Percentiles rank a stretch among this genome's conserved stretches.
Evolutionary conservation across 169 alveolate species (phyloP).

Genomic region (Babesia divergens): DNA sequence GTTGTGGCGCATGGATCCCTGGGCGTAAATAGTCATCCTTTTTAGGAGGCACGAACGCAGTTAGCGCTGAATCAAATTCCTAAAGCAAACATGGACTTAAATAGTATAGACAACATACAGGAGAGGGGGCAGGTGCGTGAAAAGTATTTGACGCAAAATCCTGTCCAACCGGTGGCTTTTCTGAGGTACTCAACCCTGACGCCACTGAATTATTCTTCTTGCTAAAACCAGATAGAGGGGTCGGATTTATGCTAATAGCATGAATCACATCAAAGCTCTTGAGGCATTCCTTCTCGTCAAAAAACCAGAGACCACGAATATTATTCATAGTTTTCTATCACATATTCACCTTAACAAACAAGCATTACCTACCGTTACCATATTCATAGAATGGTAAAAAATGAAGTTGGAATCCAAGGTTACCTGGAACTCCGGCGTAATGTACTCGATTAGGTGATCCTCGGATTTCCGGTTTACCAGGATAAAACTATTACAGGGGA

Average conservation of each 20-base stretch:
- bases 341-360: neutral
- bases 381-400: conserved; percentile 51
- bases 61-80: too few relatives aligned
- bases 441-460: conserved; percentile 66
- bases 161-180: too few relatives aligned
- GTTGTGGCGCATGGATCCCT: too few relatives aligned
- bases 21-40: too few relatives aligned
- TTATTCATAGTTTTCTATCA: conserved; percentile 12
- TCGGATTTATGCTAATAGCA: conserved; percentile 5
- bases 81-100: too few relatives aligned
- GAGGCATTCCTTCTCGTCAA: conserved; percentile 48
- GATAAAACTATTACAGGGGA: conserved; percentile 59
- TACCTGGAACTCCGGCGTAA: conserved; percentile 65
- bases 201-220: neutral
- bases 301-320: conserved; percentile 54
- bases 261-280: conserved; percentile 27
- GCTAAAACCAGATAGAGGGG: conserved; percentile 28
- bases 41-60: too few relatives aligned
- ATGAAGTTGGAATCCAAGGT: conserved; percentile 65
- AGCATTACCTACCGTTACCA: conserved; percentile 20
- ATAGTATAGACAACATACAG: too few relatives aligned
- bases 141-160: neutral
- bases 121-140: neutral
- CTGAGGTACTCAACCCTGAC: neutral
- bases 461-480: conserved; percentile 71